Base-by-base conservation (phyloP, 2,329 filamentous ascomycete species). In the Diaporthe caulivora region DNA sequence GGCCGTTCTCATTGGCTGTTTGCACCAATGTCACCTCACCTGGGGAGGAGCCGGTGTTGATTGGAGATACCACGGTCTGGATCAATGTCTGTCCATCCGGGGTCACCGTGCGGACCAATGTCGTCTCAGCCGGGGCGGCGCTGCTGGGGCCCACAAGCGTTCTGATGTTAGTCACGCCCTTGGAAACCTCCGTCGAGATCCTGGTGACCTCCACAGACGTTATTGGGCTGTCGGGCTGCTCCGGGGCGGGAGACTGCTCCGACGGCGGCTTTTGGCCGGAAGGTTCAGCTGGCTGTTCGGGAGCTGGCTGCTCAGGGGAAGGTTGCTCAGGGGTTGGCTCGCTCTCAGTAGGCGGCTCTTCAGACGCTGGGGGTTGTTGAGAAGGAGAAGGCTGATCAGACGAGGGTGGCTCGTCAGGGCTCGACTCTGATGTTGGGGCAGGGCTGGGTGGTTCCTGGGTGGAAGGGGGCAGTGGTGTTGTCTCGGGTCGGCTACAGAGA, bases 11-110 rank as follows among this genome's bases (percentile, higher is more conserved):
- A 15, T 24, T 53, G 47, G 31, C 31, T 13, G 47, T 67, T 6
- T 67, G 47, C 62, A 67, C 62, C 62, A 67, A 8, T 3, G 62
- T 67, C n/a, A 67, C 62, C 62, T 67, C 62, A 8, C 31, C 62
- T 5, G 44, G 47, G 31, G 47, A 21, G 31, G 47, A 11, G 10
- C n/a, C 47, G 15, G 44, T 40, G 47, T 21, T 47, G 9, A 67
- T 31, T 15, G 62, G 62, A 18, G 62, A 67, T 4, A 67, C n/a
- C 29, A 67, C 62, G 7, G 62, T 67, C 62, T 67, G 62, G 31
- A 40, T 24, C 1, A 67, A 13, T 11, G 62, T 40, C 62, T 67
- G 62, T 47, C 47, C 62, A 9, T 40, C 47, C 5, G 47, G 31
- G 4, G 62, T 67, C 31, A 67, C 47, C n/a, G 62, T 67, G n/a